These are phyloP conservation scores for Penicillium desertorum DNA, from an alignment of 495 filamentous ascomycete genomes.

Conservation along the genomic window DNA sequence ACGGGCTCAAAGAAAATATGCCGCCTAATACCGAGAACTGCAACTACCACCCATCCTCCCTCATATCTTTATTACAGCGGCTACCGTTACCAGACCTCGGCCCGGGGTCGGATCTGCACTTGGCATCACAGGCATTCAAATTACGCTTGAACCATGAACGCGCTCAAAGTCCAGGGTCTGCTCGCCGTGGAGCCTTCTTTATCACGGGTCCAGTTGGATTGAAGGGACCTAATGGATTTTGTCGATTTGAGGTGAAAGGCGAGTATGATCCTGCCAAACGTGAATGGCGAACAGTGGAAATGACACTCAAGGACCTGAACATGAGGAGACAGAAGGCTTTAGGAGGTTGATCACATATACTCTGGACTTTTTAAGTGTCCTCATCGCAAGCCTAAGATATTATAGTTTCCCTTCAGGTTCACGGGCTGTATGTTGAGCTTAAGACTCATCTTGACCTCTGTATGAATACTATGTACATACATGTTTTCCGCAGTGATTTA, in stretches of 20 bases:
- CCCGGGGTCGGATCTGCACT: slow-evolving; percentile 38
- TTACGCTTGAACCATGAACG: slow-evolving; percentile 45
- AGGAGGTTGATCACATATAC: slow-evolving; percentile 17
- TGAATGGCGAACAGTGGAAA: slow-evolving; percentile 37
- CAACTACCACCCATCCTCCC: slow-evolving; percentile 33
- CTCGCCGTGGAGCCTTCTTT: slow-evolving; percentile 62
- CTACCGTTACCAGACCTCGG: slow-evolving; percentile 41
- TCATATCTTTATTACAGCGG: slow-evolving; percentile 38
- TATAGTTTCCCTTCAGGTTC: neutral
- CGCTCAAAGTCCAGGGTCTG: slow-evolving; percentile 29
- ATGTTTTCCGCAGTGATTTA: neutral
- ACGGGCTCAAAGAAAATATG: slow-evolving; percentile 19
- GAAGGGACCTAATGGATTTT: slow-evolving; percentile 54
- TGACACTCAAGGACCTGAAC: slow-evolving; percentile 38
- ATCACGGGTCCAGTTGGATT: slow-evolving; percentile 67
- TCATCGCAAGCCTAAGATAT: neutral
- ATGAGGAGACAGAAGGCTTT: slow-evolving; percentile 31
- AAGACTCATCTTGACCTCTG: neutral
- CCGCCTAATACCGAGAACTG: slow-evolving; percentile 21
- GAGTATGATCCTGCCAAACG: slow-evolving; percentile 58
- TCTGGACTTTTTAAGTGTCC: neutral
- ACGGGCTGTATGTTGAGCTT: neutral
- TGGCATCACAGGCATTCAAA: slow-evolving; percentile 55
- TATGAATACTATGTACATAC: slow-evolving; percentile 3
- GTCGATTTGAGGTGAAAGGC: slow-evolving; percentile 57